Evolutionary conservation across 495 filamentous ascomycete genomes (phyloP).

Genomic region (Aspergillus funiculosus): DNA sequence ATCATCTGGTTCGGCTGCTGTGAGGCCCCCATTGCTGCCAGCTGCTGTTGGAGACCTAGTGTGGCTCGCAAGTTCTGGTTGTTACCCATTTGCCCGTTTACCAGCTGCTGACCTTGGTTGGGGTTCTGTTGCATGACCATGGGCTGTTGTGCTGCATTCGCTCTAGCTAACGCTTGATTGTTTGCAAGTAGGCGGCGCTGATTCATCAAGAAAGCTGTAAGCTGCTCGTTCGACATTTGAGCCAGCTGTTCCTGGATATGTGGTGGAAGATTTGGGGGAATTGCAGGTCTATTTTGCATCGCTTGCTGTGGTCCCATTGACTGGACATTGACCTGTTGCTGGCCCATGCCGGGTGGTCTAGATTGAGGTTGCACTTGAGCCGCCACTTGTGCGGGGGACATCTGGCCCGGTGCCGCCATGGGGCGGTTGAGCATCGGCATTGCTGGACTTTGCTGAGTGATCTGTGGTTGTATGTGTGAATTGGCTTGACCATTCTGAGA

Average conservation of each 20-base stretch:
- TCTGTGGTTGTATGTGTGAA: conserved; percentile 34
- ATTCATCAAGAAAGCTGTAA: conserved; percentile 32
- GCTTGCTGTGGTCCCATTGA: conserved; percentile 22
- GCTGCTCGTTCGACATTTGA: conserved; percentile 33
- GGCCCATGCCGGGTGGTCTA: conserved; percentile 30
- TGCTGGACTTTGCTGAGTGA: conserved; percentile 46
- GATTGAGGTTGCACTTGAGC: conserved; percentile 38
- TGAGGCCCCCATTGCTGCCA: conserved; percentile 29
- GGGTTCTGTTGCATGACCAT: conserved; percentile 29
- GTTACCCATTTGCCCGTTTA: conserved; percentile 34
- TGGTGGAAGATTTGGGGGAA: conserved; percentile 33
- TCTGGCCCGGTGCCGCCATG: conserved; percentile 44
- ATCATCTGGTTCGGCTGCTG: conserved; percentile 29
- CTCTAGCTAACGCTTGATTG: conserved; percentile 24
- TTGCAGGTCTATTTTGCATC: conserved; percentile 33
- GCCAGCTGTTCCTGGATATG: conserved; percentile 32
- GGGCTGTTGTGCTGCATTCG: conserved; percentile 24
- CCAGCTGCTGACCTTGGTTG: conserved; percentile 35
- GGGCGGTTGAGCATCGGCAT: conserved; percentile 59
- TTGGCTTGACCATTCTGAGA: conserved; percentile 33
- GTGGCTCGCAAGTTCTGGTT: conserved; percentile 32
- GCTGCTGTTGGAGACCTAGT: conserved; percentile 30
- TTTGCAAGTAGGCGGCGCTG: conserved; percentile 29
- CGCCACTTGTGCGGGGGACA: conserved; percentile 38
- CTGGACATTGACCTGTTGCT: conserved; percentile 28